Evolutionary conservation across 192 early-diverging fungal species (phyloP).

Genomic region (Spinellus fusiger): DNA sequence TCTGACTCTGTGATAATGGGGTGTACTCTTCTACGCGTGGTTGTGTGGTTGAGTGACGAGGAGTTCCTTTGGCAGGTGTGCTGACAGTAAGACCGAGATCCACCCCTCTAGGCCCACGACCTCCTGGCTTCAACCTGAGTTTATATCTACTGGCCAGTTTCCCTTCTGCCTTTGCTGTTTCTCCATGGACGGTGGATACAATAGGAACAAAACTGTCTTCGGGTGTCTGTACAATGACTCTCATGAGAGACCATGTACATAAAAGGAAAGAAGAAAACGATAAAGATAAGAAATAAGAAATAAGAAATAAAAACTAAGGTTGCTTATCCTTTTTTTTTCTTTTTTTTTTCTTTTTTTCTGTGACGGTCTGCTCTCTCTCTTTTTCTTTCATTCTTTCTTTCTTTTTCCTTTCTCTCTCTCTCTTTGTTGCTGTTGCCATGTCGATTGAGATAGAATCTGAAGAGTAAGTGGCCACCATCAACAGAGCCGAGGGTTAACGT

Average conservation of each 20-base stretch:
- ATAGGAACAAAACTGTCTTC: conserved; percentile 44
- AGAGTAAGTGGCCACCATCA: conserved; percentile 18
- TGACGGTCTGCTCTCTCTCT: too few species aligned
- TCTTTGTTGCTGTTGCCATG: conserved; percentile 8
- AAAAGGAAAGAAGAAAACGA: background rate
- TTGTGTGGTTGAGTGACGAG: too few species aligned
- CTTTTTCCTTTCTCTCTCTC: too few species aligned
- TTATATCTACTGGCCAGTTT: conserved; percentile 16
- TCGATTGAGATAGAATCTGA: conserved; percentile 30
- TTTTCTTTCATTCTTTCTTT: too few species aligned
- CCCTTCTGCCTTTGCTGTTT: conserved; percentile 30
- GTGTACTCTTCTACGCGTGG: background rate
- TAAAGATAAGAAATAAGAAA: conserved; percentile 11
- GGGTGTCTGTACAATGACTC: conserved; percentile 12
- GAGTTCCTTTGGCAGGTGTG: background rate
- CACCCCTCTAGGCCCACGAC: background rate
- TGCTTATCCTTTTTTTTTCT: background rate
- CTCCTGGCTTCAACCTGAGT: background rate
- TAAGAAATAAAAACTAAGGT: background rate
- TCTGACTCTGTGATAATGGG: background rate
- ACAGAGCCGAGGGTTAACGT: background rate
- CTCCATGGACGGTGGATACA: conserved; percentile 19
- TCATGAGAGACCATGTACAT: background rate
- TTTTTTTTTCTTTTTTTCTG: background rate
- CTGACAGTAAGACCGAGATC: conserved; percentile 8